These are phyloP conservation scores for Cinnamomum chago DNA, from an alignment of 164 flowering plant species.

Conservation along the genomic window DNA sequence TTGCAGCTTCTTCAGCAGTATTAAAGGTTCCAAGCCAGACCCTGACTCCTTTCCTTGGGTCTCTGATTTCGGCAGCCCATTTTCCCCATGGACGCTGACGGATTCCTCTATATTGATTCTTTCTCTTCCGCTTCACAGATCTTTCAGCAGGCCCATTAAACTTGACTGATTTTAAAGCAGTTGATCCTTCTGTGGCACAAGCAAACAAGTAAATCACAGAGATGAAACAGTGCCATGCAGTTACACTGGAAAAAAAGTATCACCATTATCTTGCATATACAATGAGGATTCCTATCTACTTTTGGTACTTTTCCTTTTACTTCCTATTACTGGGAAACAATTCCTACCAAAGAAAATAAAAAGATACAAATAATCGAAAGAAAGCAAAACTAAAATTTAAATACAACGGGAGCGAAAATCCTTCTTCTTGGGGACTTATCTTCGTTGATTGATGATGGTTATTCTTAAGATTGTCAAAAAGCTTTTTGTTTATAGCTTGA, in stretches of 20 bases:
- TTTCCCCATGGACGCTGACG: slow-evolving; percentile 99
- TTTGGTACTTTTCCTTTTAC: not conserved
- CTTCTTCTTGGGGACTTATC: not conserved
- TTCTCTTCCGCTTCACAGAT: slow-evolving; percentile 82
- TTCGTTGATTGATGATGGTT: no score
- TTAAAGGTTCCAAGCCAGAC: slow-evolving; percentile 99
- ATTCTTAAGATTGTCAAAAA: not conserved
- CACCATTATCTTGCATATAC: not conserved
- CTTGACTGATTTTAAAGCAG: slow-evolving; percentile 37
- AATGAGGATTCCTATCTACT: not conserved
- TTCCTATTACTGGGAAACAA: not conserved
- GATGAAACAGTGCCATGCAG: not conserved
- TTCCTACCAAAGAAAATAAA: not conserved
- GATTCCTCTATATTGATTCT: slow-evolving; percentile 92
- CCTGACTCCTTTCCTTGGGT: slow-evolving; percentile 89
- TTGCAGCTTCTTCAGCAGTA: slow-evolving; percentile 98
- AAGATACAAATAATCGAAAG: not conserved
- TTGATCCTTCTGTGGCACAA: slow-evolving; percentile 22
- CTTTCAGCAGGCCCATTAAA: slow-evolving; percentile 57
- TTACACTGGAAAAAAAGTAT: not conserved
- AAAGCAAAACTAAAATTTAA: not conserved
- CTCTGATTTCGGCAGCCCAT: slow-evolving; percentile 99
- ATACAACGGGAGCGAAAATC: not conserved
- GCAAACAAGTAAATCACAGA: not conserved
- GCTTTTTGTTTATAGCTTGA: not conserved